Percentiles rank a stretch among this genome's conserved stretches.
Evolutionary conservation across 768 basidiomycete species (phyloP).

Genomic region (Pleurotus tuber-regium): DNA sequence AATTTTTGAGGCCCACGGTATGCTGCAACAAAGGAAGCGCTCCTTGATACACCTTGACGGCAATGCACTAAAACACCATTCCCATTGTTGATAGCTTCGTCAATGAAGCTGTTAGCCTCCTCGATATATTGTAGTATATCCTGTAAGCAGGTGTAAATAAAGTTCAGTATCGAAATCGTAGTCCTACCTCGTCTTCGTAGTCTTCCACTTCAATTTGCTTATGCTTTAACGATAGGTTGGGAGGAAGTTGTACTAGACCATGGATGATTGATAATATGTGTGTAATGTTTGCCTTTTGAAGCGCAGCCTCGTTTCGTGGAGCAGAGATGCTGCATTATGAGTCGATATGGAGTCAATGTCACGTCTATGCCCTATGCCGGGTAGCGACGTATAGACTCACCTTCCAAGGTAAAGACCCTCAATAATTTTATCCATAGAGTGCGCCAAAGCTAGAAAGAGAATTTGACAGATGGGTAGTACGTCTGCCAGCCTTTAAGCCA

Average conservation of each 20-base stretch:
- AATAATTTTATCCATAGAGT: slow-evolving; percentile 34
- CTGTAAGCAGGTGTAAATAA: no score
- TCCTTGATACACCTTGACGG: slow-evolving; percentile 62
- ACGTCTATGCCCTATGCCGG: slow-evolving; percentile 6
- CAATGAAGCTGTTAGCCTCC: slow-evolving; percentile 61
- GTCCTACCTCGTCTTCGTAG: slow-evolving; percentile 46
- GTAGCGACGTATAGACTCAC: slow-evolving; percentile 49
- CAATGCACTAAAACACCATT: slow-evolving; percentile 73
- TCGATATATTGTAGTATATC: slow-evolving; percentile 67
- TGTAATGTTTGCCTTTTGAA: slow-evolving; percentile 72
- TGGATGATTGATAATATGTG: slow-evolving; percentile 77
- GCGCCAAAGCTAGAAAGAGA: no score
- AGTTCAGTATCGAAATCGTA: no score
- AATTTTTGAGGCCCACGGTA: slow-evolving; percentile 66
- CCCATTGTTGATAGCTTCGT: slow-evolving; percentile 53
- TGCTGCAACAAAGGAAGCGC: slow-evolving; percentile 70
- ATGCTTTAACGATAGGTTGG: slow-evolving; percentile 63
- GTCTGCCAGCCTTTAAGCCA: no score
- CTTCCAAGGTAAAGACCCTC: slow-evolving; percentile 71
- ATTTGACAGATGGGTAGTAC: no score
- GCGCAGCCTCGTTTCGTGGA: slow-evolving; percentile 64
- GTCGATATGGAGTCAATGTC: no score
- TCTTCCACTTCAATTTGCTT: slow-evolving; percentile 70
- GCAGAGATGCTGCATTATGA: slow-evolving; percentile 63
- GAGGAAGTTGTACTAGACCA: slow-evolving; percentile 66